Conservation (phyloP, 2,329 filamentous ascomycete species). For the Plectosphaerella cucumerina region DNA sequence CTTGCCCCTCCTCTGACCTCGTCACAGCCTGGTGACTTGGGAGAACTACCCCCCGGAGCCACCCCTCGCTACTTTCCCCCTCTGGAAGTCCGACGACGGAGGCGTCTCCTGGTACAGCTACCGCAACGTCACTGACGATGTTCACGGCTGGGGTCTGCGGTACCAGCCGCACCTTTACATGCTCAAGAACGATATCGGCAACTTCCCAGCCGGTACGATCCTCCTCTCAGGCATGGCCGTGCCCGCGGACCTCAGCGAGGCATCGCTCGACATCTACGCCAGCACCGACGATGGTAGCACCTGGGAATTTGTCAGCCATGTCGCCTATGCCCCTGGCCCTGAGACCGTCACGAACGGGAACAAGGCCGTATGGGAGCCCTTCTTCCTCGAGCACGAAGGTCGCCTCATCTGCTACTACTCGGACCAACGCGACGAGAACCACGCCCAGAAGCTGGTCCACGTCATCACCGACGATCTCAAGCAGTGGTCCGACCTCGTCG, state of each 20-base stretch:
- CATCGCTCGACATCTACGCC: conserved; percentile 67
- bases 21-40: conserved; percentile 41
- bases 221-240: conserved; percentile 59
- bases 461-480: conserved; percentile 56
- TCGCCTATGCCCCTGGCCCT: conserved; percentile 56
- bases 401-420: conserved; percentile 65
- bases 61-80: conserved; percentile 50
- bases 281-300: conserved; percentile 54
- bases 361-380: conserved; percentile 71
- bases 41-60: conserved; percentile 55
- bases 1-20: no score
- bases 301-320: conserved; percentile 64
- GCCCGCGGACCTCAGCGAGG: conserved; percentile 54
- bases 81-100: conserved; percentile 47
- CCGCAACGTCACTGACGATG: conserved; percentile 58
- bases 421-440: conserved; percentile 61
- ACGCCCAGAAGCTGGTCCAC: conserved; percentile 68
- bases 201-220: conserved; percentile 58
- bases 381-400: conserved; percentile 49
- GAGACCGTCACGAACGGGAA: conserved; percentile 59
- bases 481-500: conserved; percentile 49
- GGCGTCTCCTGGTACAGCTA: conserved; percentile 60
- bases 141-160: conserved; percentile 60
- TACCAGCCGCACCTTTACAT: conserved; percentile 68
- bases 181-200: conserved; percentile 52